Percentiles rank a stretch among this genome's conserved stretches.
Evolutionary conservation across 352 stramenopile genomes (phyloP).

Genomic region (Phytophthora capsici): DNA sequence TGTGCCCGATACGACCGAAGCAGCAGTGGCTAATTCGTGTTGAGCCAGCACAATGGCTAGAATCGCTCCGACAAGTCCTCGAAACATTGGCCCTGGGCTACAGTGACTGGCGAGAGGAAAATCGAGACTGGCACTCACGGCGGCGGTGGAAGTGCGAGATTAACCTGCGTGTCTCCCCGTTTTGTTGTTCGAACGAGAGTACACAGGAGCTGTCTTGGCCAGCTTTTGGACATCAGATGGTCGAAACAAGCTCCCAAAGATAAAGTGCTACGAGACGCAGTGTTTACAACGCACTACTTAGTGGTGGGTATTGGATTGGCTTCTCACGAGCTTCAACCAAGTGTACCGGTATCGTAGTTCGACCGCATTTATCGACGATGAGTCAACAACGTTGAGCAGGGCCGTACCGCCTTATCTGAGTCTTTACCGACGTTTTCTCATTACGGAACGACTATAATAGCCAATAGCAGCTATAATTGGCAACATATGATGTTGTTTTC

Average conservation of each 20-base stretch:
- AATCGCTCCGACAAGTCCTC: background rate
- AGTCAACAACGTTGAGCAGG: too few relatives aligned
- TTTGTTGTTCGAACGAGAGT: conserved; percentile 27
- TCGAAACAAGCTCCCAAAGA: conserved; percentile 9
- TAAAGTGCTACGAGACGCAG: conserved; percentile 1
- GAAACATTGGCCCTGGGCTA: conserved; percentile 6
- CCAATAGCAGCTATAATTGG: too few relatives aligned
- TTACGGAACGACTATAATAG: too few relatives aligned
- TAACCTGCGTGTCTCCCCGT: conserved; percentile 23
- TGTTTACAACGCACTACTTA: too few relatives aligned
- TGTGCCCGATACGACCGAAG: conserved; percentile 11
- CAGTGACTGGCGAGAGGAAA: background rate
- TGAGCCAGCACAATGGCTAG: conserved; percentile 12
- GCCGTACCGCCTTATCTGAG: too few relatives aligned
- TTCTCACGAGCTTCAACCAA: background rate
- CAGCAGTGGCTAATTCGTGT: conserved; percentile 2
- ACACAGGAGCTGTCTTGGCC: conserved; percentile 1
- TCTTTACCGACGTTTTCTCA: too few relatives aligned
- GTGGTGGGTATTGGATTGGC: too few relatives aligned
- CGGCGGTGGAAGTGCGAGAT: background rate
- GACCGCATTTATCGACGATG: background rate
- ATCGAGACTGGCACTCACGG: conserved; percentile 8
- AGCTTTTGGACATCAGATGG: conserved; percentile 13
- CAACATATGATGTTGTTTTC: too few relatives aligned
- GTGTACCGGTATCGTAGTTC: background rate